Percentiles rank a stretch among this genome's conserved stretches.
These are phyloP conservation scores for Boletus speciosus DNA, from an alignment of 768 basidiomycete genomes.

Conservation along the genomic window DNA sequence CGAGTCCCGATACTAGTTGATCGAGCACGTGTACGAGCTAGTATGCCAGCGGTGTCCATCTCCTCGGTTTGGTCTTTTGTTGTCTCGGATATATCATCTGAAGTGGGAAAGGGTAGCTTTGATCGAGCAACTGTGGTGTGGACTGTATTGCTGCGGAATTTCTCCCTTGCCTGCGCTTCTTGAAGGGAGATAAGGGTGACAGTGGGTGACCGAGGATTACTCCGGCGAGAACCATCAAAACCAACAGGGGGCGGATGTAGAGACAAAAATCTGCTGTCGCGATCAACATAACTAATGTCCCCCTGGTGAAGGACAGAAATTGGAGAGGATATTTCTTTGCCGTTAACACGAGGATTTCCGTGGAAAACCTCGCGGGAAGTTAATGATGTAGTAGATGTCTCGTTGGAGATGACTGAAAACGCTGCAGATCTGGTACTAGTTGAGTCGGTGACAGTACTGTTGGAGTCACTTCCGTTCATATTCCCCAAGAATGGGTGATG, in stretches of 20 bases:
- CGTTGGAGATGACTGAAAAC: conserved; percentile 34
- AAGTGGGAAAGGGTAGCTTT: conserved; percentile 32
- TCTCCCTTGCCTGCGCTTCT: conserved; percentile 69
- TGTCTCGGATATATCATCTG: conserved; percentile 27
- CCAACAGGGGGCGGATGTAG: conserved; percentile 32
- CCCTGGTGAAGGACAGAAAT: conserved; percentile 37
- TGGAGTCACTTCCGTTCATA: conserved; percentile 49
- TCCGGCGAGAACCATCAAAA: conserved; percentile 46
- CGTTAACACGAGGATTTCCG: conserved; percentile 33
- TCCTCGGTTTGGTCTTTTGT: conserved; percentile 21
- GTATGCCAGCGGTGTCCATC: conserved; percentile 21
- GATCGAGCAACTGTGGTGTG: conserved; percentile 28
- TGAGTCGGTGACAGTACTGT: conserved; percentile 47
- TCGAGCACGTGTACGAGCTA: conserved; percentile 43
- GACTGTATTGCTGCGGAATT: conserved; percentile 50
- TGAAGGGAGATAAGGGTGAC: conserved; percentile 73
- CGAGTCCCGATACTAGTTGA: conserved; percentile 61
- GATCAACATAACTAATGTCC: conserved; percentile 28
- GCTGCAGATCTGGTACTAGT: conserved; percentile 37
- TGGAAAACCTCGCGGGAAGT: conserved; percentile 16
- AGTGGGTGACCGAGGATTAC: conserved; percentile 45
- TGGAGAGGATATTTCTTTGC: conserved; percentile 57
- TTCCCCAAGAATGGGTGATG: conserved; percentile 30
- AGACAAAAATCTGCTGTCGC: conserved; percentile 28
- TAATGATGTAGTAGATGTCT: conserved; percentile 31